These are phyloP conservation scores for Cylindrodendrum hubeiense DNA, from an alignment of 2,329 filamentous ascomycete genomes.

Conservation along the genomic window DNA sequence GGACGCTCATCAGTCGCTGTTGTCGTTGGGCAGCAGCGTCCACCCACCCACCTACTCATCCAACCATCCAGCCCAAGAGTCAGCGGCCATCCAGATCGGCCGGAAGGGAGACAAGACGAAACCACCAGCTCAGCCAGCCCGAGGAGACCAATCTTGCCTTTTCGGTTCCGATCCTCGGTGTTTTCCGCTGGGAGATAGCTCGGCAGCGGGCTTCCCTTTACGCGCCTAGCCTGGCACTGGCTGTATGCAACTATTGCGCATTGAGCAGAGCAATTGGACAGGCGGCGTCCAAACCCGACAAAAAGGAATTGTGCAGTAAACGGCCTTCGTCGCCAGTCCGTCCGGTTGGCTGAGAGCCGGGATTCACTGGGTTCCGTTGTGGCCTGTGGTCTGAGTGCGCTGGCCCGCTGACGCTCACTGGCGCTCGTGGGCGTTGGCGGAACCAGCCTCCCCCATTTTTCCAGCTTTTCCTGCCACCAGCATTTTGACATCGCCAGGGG, in stretches of 20 bases:
- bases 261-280: neutral
- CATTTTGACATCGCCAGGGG: slow-evolving; percentile 48
- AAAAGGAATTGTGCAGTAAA: slow-evolving; percentile 16
- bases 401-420: slow-evolving; percentile 33
- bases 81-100: slow-evolving; percentile 8
- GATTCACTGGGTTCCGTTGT: neutral
- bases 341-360: slow-evolving; percentile 12
- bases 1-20: slow-evolving; percentile 11
- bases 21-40: slow-evolving; percentile 27
- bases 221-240: neutral
- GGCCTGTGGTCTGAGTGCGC: slow-evolving; percentile 17
- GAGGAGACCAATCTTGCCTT: neutral
- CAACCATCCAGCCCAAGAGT: neutral
- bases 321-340: neutral
- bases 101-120: neutral
- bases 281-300: neutral
- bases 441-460: slow-evolving; percentile 37
- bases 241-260: neutral
- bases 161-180: neutral
- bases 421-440: slow-evolving; percentile 37
- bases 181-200: neutral
- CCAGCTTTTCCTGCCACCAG: slow-evolving; percentile 45
- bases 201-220: neutral
- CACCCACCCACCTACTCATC: neutral
- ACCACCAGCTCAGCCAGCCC: neutral